phyloP scores from a whole-genome alignment of 2,329 filamentous ascomycete species.

The Calonectria pseudoturangicola region DNA sequence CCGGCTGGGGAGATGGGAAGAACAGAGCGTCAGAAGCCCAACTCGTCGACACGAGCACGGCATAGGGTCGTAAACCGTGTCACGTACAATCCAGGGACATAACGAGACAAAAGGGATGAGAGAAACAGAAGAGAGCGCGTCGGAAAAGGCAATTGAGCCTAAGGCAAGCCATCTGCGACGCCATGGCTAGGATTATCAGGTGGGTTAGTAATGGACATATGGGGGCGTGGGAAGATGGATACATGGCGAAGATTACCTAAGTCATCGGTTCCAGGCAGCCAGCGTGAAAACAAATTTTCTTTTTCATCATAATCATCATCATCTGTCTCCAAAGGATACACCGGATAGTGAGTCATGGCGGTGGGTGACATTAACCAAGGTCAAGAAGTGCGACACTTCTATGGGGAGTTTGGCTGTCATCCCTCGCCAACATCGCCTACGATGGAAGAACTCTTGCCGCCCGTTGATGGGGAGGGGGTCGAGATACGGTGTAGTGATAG shows the following conservation, averaged over 20 bases:
- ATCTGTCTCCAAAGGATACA: background rate
- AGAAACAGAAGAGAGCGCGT: background rate
- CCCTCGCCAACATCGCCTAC: background rate
- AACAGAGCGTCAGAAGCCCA: background rate
- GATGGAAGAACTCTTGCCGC: constrained; percentile 21
- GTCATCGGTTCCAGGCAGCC: constrained; percentile 19
- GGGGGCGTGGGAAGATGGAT: constrained; percentile 28
- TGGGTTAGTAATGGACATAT: constrained; percentile 6
- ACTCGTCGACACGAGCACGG: background rate
- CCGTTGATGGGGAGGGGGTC: constrained; percentile 10
- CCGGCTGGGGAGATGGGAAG: background rate
- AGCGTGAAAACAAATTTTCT: background rate
- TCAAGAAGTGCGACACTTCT: background rate
- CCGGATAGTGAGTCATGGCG: constrained; percentile 4
- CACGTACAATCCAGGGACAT: background rate
- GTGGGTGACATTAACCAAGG: background rate
- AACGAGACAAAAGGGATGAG: background rate
- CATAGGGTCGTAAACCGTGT: background rate
- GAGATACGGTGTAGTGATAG: constrained; percentile 4
- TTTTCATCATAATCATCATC: background rate
- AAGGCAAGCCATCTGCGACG: background rate
- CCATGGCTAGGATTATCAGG: constrained; percentile 7
- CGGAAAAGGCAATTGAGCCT: background rate
- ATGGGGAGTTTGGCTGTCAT: background rate
- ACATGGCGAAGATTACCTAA: constrained; percentile 14